Percentiles rank a stretch among this genome's conserved stretches.
Evolutionary conservation across 192 early-diverging fungal genomes (phyloP).

Genomic region (Mortierella alpina): DNA sequence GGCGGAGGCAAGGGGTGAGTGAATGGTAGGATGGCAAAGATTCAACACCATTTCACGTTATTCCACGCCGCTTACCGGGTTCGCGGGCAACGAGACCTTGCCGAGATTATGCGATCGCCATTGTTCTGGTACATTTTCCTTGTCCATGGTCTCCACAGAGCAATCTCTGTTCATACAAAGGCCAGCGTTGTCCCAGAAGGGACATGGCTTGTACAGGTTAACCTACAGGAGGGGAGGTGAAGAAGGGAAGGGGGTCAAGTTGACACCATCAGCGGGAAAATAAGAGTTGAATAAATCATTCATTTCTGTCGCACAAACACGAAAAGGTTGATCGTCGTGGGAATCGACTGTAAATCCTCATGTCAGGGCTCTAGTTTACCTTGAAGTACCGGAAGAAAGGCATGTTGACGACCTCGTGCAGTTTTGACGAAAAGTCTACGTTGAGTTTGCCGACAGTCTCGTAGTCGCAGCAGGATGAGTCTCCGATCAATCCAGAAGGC

Average conservation of each 20-base stretch:
- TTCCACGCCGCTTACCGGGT: slow-evolving; percentile 12
- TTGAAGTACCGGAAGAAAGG: slow-evolving; percentile 94
- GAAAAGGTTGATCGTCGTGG: background rate
- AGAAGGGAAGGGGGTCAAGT: too few relatives aligned
- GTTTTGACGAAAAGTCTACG: slow-evolving; percentile 69
- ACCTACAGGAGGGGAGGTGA: too few relatives aligned
- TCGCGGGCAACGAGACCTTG: slow-evolving; percentile 31
- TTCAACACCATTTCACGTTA: background rate
- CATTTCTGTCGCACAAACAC: background rate
- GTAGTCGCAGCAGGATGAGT: slow-evolving; percentile 76
- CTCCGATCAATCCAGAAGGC: slow-evolving; percentile 68
- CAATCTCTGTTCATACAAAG: slow-evolving; percentile 76
- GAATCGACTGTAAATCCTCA: background rate
- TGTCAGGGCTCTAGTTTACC: slow-evolving; percentile 50
- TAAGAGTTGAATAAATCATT: background rate
- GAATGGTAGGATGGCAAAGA: background rate
- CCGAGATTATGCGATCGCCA: slow-evolving; percentile 22
- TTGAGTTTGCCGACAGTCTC: slow-evolving; percentile 83
- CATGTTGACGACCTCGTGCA: slow-evolving; percentile 84
- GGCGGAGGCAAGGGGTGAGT: background rate
- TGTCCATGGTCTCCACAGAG: slow-evolving; percentile 73
- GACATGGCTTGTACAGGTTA: slow-evolving; percentile 78
- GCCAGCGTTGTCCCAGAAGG: slow-evolving; percentile 75
- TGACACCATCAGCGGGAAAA: background rate
- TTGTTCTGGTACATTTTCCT: slow-evolving; percentile 52